Percentiles rank a stretch among this genome's conserved stretches.
phyloP scores from a whole-genome alignment of 805 yeast species.

The Ogataea trehalophila region DNA sequence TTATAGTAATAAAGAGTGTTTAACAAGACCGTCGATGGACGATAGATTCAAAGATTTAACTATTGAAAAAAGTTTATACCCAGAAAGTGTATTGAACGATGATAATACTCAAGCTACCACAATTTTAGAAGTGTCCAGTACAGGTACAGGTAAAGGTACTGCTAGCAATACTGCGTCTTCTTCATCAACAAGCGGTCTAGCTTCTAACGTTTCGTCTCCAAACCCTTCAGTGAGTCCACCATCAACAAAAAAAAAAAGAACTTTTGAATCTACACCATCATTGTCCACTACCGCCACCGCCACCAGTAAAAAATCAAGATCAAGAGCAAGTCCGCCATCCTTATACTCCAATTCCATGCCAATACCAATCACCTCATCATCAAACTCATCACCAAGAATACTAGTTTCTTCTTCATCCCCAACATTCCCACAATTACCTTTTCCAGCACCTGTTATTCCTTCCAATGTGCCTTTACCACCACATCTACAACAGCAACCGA shows the following conservation, averaged over 20 bases:
- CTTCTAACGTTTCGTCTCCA: too few relatives aligned
- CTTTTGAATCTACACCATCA: background rate
- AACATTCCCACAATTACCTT: background rate
- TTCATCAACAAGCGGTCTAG: too few relatives aligned
- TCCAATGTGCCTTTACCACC: background rate
- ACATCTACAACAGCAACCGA: background rate
- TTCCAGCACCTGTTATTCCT: too few relatives aligned
- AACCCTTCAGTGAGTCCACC: background rate
- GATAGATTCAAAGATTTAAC: constrained; percentile 27
- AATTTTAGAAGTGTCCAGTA: background rate
- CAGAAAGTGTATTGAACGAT: constrained; percentile 6
- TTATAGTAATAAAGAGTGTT: constrained; percentile 4
- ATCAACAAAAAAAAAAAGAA: background rate
- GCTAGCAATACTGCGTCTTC: background rate
- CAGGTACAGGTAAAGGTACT: too few relatives aligned
- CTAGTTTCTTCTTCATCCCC: background rate
- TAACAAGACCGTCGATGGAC: constrained; percentile 44
- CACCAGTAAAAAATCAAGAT: background rate
- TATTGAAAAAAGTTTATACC: constrained; percentile 19
- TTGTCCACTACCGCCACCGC: too few relatives aligned
- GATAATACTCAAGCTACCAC: background rate
- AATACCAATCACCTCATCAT: background rate
- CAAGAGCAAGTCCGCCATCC: background rate
- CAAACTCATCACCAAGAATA: background rate
- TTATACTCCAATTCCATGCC: background rate